Base-by-base conservation (phyloP, 805 yeast species). In the Lachancea dasiensis region DNA sequence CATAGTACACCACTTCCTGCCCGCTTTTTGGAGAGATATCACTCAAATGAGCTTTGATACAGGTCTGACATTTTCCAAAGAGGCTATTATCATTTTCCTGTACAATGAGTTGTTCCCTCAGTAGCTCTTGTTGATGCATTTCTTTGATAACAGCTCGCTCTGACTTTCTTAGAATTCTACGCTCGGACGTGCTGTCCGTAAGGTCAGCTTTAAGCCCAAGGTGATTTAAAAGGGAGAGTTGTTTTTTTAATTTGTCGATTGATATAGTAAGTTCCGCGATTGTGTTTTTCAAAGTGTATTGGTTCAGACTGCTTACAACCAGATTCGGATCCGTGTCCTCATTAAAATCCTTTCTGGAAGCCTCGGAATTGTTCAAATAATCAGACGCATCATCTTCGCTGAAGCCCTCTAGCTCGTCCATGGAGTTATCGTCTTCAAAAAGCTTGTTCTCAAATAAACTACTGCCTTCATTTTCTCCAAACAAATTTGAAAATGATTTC, bases 41-140 rank as follows among this genome's bases (percentile, higher is more conserved):
- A 16, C 68, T 75, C 7, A 82, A 70, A 49, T 69, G 69, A 0
- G 73, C 64, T 20, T 59, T 65, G 27, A 75, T 73, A 5, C 64
- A 56, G 0, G 81, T 72, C 19, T 67, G 58, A 0, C 87, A 74
- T 48, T 78, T 79, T 1, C 81, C 85, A 52, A 63, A 86, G 34
- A 89, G 66, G 46, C 86, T 79, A 53, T 81, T 83, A 27, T 83
- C 90, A 50, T 75, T 81, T 46, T 86, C 94, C 52, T 85, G 95
- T 2, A 87, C 84, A 36, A 82, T 73, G 48, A 77, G 80, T 54
- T 85, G 95, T 46, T 86, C 95, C 43, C 75, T 75, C 44, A 82
- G 81, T 24, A 83, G 63, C 50, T 84, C 89, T 47, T 82, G 83
- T 2, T 77, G 56, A 34, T 75, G 75, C n/a, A 86, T 69, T 51